These are phyloP conservation scores for Neurospora sp. DNA, from an alignment of 495 filamentous ascomycete species.

Conservation along the genomic window DNA sequence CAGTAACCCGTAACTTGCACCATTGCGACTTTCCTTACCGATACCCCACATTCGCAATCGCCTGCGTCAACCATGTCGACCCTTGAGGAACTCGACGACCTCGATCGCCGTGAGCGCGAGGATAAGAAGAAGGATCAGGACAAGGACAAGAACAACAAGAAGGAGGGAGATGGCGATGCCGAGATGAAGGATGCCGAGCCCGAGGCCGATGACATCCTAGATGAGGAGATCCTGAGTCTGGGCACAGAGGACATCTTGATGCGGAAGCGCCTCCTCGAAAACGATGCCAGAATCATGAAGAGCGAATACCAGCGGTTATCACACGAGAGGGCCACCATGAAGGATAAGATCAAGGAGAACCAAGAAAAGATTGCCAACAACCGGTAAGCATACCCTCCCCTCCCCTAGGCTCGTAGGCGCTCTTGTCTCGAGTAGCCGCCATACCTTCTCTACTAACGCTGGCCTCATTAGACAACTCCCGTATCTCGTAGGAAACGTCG, in stretches of 20 bases:
- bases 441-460: constrained; percentile 11
- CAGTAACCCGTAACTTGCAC: background rate
- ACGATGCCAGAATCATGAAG: constrained; percentile 96
- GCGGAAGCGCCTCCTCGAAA: constrained; percentile 79
- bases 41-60: background rate
- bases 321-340: constrained; percentile 90
- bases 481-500: constrained; percentile 96
- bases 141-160: constrained; percentile 61
- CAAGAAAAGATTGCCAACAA: constrained; percentile 98
- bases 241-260: constrained; percentile 91
- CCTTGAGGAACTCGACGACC: constrained; percentile 33
- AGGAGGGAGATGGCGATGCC: constrained; percentile 61
- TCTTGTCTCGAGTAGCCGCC: constrained; percentile 1
- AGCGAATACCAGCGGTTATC: constrained; percentile 90
- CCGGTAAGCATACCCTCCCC: constrained; percentile 46
- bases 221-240: constrained; percentile 80
- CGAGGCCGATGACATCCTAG: constrained; percentile 62
- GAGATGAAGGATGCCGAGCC: constrained; percentile 78
- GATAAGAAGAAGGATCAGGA: constrained; percentile 51
- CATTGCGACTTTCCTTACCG: background rate
- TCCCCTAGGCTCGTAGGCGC: background rate
- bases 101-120: constrained; percentile 63
- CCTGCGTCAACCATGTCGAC: constrained; percentile 22
- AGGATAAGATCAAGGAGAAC: constrained; percentile 98
- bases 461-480: constrained; percentile 67